Percentiles rank a stretch among this genome's conserved stretches.
phyloP scores from a whole-genome alignment of 371 early-diverging fungal species.

The Apophysomyces trapeziformis region DNA sequence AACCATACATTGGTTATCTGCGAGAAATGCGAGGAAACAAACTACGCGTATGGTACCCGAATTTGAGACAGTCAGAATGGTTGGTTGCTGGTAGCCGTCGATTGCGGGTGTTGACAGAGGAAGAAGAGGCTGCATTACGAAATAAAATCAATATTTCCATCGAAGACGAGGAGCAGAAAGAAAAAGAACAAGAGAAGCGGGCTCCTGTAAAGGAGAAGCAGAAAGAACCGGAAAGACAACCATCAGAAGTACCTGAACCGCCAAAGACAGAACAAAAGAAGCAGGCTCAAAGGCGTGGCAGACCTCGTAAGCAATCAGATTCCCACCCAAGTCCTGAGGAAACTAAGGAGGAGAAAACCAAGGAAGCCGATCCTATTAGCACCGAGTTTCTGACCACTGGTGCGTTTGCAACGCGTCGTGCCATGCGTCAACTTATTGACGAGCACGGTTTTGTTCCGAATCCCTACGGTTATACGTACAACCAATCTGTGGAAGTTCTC shows the following conservation, averaged over 20 bases:
- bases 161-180: not conserved
- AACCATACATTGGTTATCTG: slow-evolving; percentile 29
- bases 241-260: not conserved
- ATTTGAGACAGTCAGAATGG: slow-evolving; percentile 42
- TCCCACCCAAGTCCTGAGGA: not conserved
- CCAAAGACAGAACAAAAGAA: not conserved
- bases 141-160: not conserved
- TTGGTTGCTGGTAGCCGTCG: slow-evolving; percentile 40
- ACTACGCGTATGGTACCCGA: slow-evolving; percentile 46
- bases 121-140: slow-evolving; percentile 29
- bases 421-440: slow-evolving; percentile 47
- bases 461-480: slow-evolving; percentile 43
- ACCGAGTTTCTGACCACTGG: slow-evolving; percentile 41
- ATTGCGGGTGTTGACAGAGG: slow-evolving; percentile 31
- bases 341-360: slow-evolving; percentile 13
- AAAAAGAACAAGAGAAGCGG: slow-evolving; percentile 1
- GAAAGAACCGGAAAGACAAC: not conserved
- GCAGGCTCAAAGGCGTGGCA: slow-evolving; percentile 1
- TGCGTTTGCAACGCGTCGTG: slow-evolving; percentile 51
- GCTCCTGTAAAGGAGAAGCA: too few relatives aligned
- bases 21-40: slow-evolving; percentile 38
- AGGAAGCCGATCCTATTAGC: not conserved
- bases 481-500: slow-evolving; percentile 39
- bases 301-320: slow-evolving; percentile 6
- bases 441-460: slow-evolving; percentile 52